These are phyloP conservation scores for Heliosperma pusillum DNA, from an alignment of 148 eudicot species.

Conservation along the genomic window DNA sequence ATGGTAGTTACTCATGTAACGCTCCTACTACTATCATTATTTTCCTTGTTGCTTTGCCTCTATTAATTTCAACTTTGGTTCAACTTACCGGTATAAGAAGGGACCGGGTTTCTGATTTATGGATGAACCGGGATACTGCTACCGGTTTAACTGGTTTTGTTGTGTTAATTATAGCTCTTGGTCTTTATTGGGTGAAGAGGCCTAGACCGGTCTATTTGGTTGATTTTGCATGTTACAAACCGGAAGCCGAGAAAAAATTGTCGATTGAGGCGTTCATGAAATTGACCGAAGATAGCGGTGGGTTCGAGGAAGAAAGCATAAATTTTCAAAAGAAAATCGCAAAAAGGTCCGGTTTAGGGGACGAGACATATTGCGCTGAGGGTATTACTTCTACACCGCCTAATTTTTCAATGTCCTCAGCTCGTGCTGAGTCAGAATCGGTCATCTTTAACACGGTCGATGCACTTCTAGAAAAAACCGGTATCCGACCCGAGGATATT, in stretches of 20 bases:
- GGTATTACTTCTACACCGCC: conserved; percentile 55
- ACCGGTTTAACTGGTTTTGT: conserved; percentile 32
- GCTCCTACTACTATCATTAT: conserved; percentile 36
- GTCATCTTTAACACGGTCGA: conserved; percentile 69
- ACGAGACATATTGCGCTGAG: conserved; percentile 54
- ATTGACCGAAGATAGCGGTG: conserved; percentile 43
- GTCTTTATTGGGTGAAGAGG: conserved; percentile 45
- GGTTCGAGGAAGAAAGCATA: conserved; percentile 42
- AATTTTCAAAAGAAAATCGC: conserved; percentile 49
- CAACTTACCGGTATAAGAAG: conserved; percentile 39
- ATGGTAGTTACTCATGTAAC: conserved; percentile 41
- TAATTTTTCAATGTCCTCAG: conserved; percentile 39
- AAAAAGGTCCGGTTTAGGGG: conserved; percentile 55
- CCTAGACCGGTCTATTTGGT: conserved; percentile 52
- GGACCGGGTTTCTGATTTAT: conserved; percentile 39
- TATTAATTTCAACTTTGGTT: conserved; percentile 34
- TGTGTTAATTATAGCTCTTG: conserved; percentile 33
- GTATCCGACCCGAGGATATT: conserved; percentile 47
- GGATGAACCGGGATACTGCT: conserved; percentile 41
- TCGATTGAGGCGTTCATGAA: conserved; percentile 47
- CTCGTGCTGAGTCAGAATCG: conserved; percentile 57
- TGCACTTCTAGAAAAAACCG: conserved; percentile 50
- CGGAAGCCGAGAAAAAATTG: conserved; percentile 47
- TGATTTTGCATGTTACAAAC: conserved; percentile 66
- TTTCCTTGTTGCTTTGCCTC: conserved; percentile 37